Conservation (phyloP, 1,139 yeast species). For the Hemisphaericaspora xylofermentans region DNA sequence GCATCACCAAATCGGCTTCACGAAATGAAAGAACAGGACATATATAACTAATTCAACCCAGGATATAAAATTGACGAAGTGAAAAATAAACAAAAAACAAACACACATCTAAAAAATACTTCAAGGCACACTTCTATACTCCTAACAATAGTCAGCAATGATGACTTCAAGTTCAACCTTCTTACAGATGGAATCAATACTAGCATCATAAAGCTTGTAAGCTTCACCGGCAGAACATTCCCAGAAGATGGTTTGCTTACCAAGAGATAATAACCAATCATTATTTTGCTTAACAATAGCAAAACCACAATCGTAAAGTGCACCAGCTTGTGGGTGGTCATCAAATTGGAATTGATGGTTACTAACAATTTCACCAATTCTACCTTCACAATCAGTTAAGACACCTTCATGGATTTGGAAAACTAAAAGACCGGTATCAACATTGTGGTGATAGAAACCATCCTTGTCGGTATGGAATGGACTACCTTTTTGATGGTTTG, state of each 20-base stretch:
- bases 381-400: conserved; percentile 32
- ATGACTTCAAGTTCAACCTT: conserved; percentile 36
- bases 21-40: too few relatives aligned
- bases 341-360: conserved; percentile 49
- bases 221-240: conserved; percentile 45
- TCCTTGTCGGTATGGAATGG: background rate
- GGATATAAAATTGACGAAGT: too few relatives aligned
- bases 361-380: conserved; percentile 45
- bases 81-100: too few relatives aligned
- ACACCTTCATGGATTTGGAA: conserved; percentile 28
- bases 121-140: too few relatives aligned
- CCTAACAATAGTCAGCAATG: conserved; percentile 34
- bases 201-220: conserved; percentile 44
- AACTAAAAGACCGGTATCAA: conserved; percentile 27
- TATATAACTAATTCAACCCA: too few relatives aligned
- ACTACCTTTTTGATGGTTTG: background rate
- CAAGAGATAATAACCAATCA: conserved; percentile 22
- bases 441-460: conserved; percentile 18
- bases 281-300: conserved; percentile 19
- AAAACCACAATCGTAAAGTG: conserved; percentile 10
- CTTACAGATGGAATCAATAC: conserved; percentile 40
- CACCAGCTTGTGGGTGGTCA: conserved; percentile 31
- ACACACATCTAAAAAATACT: too few relatives aligned
- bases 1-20: too few relatives aligned
- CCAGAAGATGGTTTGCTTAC: conserved; percentile 20